phyloP scores from a whole-genome alignment of 164 flowering plant species.

The Umbellularia californica region DNA sequence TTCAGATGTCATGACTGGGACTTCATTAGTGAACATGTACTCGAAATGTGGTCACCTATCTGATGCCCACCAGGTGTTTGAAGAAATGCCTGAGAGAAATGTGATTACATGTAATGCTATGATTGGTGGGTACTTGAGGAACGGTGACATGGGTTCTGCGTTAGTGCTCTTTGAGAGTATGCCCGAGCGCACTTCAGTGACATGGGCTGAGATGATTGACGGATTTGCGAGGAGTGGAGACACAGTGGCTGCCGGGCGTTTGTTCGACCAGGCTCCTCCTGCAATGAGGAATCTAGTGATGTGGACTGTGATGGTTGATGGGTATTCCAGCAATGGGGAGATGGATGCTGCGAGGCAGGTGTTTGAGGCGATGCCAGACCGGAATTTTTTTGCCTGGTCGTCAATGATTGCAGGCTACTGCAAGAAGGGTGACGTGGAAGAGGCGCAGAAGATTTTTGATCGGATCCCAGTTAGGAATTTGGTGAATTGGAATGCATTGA shows the following conservation, averaged over 20 bases:
- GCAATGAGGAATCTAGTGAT: conserved; percentile 57
- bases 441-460: conserved; percentile 54
- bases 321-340: conserved; percentile 57
- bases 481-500: conserved; percentile 70
- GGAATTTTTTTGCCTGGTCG: conserved; percentile 66
- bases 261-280: conserved; percentile 42
- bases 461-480: conserved; percentile 44
- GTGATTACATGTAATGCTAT: conserved; percentile 67
- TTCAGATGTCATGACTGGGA: conserved; percentile 43
- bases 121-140: conserved; percentile 52
- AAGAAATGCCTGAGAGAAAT: conserved; percentile 60
- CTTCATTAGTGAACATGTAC: conserved; percentile 53
- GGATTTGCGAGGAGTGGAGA: conserved; percentile 58
- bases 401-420: conserved; percentile 73
- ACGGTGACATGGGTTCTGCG: conserved; percentile 42
- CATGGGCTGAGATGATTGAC: conserved; percentile 68
- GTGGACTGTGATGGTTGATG: conserved; percentile 84
- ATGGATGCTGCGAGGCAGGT: conserved; percentile 59
- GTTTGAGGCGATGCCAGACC: conserved; percentile 59
- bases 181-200: conserved; percentile 35
- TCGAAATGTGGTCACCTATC: conserved; percentile 34
- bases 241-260: conserved; percentile 40
- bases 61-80: conserved; percentile 50
- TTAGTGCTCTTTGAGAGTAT: conserved; percentile 41
- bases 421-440: conserved; percentile 45